Conservation (phyloP, 2,329 filamentous ascomycete species). For the Ascochyta lentis region DNA sequence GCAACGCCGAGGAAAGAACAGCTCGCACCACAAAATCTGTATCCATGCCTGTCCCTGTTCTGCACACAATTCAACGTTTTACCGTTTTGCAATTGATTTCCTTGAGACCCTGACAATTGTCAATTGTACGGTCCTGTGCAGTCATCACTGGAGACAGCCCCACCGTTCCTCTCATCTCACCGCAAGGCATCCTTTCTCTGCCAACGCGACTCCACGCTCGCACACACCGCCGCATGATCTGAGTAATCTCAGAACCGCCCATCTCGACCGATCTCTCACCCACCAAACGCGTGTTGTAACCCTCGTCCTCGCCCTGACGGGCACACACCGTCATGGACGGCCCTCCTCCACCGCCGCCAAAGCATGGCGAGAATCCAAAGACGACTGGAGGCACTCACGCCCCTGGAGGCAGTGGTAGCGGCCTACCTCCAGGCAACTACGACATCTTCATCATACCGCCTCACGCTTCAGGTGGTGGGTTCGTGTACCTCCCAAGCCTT, state of each 20-base stretch:
- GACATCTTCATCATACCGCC: conserved; percentile 97
- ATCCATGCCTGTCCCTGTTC: conserved; percentile 11
- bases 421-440: conserved; percentile 87
- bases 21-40: conserved; percentile 17
- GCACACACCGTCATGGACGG: conserved; percentile 45
- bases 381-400: conserved; percentile 51
- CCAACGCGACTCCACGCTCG: conserved; percentile 28
- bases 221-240: conserved; percentile 18
- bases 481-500: conserved; percentile 91
- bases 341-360: conserved; percentile 79
- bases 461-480: conserved; percentile 85
- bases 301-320: conserved; percentile 32
- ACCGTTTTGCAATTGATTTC: conserved; percentile 8
- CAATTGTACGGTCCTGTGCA: conserved; percentile 2
- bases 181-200: conserved; percentile 27
- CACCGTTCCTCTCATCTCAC: conserved; percentile 22
- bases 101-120: conserved; percentile 21
- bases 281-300: conserved; percentile 22
- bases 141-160: not conserved
- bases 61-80: conserved; percentile 3
- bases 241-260: conserved; percentile 3
- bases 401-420: conserved; percentile 48
- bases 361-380: conserved; percentile 80
- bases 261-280: conserved; percentile 2
- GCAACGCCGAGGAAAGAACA: conserved; percentile 12